Conservation (phyloP, 1,284 basidiomycete species). For the Cryptococcus amylolentus region DNA sequence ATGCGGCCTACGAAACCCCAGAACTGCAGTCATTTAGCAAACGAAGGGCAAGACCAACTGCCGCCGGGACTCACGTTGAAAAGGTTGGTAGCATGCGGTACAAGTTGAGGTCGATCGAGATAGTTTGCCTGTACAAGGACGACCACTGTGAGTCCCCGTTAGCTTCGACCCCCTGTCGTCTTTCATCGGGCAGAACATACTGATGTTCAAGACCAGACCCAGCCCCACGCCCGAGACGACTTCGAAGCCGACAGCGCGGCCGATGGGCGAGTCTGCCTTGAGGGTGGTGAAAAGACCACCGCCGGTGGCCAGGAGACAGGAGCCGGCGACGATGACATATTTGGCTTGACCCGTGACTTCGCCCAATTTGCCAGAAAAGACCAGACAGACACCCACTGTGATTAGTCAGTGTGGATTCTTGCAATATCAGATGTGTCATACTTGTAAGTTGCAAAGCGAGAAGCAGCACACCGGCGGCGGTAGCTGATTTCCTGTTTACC, state of each 20-base stretch:
- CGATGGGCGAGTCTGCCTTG: constrained; percentile 8
- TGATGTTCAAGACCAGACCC: constrained; percentile 23
- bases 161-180: neutral
- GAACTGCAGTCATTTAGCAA: constrained; percentile 5
- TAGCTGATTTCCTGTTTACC: constrained; percentile 16
- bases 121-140: constrained; percentile 26
- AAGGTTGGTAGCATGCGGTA: constrained; percentile 24
- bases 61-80: constrained; percentile 19
- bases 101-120: constrained; percentile 12
- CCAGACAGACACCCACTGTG: constrained; percentile 17
- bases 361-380: constrained; percentile 19
- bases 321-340: constrained; percentile 21
- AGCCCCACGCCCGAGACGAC: constrained; percentile 22
- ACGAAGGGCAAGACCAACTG: neutral
- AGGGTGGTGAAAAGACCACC: constrained; percentile 23
- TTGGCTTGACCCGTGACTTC: constrained; percentile 28
- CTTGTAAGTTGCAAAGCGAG: constrained; percentile 25
- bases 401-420: neutral
- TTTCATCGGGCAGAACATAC: constrained; percentile 1
- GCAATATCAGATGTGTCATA: neutral
- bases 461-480: constrained; percentile 22
- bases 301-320: constrained; percentile 13
- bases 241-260: constrained; percentile 21
- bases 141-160: constrained; percentile 12
- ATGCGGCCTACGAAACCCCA: constrained; percentile 30